Conservation (phyloP, 2,329 filamentous ascomycete genomes). For the Venturiaceae sp. region DNA sequence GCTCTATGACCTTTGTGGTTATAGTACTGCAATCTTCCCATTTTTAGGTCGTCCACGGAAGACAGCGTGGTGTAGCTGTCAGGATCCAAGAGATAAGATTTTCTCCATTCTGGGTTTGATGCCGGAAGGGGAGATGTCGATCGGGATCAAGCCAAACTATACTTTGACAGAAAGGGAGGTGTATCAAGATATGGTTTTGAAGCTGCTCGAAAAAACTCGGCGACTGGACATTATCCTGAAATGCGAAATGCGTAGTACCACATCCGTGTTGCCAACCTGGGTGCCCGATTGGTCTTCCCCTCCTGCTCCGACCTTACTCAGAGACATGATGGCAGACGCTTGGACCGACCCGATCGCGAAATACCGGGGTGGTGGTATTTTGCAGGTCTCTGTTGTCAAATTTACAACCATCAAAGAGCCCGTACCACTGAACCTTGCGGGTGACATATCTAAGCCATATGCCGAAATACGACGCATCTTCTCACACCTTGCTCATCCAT, state of each 20-base stretch:
- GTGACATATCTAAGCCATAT: background rate
- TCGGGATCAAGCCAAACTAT: background rate
- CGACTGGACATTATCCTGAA: background rate
- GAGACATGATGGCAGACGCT: background rate
- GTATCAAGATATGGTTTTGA: background rate
- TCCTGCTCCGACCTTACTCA: background rate
- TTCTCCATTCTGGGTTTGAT: background rate
- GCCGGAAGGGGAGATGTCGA: background rate
- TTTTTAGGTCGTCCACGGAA: background rate
- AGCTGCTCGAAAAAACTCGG: background rate
- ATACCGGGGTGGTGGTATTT: background rate
- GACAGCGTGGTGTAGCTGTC: background rate
- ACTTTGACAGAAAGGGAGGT: background rate
- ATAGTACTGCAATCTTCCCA: background rate
- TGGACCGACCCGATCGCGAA: background rate
- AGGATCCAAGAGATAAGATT: background rate
- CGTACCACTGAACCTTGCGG: background rate
- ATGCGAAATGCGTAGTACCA: background rate
- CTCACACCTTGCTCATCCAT: background rate
- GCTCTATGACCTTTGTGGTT: background rate
- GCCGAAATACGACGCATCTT: background rate
- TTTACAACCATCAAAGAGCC: background rate
- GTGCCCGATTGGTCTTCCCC: background rate
- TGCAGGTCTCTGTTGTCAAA: background rate
- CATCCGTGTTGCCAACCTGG: background rate